Base-by-base conservation (phyloP, 345 rosid genomes). In the Cardamine resedifolia region DNA sequence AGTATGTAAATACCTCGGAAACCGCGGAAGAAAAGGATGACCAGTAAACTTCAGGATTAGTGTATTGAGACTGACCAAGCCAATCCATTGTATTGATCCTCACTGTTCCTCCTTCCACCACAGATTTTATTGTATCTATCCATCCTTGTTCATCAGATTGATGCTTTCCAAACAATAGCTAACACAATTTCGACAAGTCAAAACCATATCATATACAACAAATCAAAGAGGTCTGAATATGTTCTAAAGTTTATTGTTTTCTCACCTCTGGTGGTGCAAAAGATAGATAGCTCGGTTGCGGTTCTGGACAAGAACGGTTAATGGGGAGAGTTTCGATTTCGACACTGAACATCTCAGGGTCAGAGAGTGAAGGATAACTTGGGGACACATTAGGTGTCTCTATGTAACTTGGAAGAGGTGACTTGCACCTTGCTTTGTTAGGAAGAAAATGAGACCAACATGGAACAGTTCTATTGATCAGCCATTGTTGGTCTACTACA, bases 241-340 rank as follows among this genome's bases (percentile, higher is more conserved):
- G 34, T n/a, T 73, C 16, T 24, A 7, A 24, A 49, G 1, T 7
- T 56, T 1, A 30, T 73, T 47, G 39, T 2, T 65, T 65, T 45
- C n/a, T 71, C 78, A 92, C 96, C 92, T 92, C 98, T 36, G 96
- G 96, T 52, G 98, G 96, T 73, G 96, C 88, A 80, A 92, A 92
- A 28, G 96, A 90, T 59, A 92, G 79, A 77, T 85, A 90, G 76
- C 86, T 85, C 12, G 60, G 79, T 23, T 82, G 80, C 69, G 73
- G 76, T 56, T 66, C 74, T 20, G 58, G 45, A 68, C 61, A 71
- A 76, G 81, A 80, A 70, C 58, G 64, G 44, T 72, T 77, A 55
- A 3, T 6, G 19, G 84, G 82, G 2, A 84, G 86, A 76, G 87
- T 80, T 31, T 80, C 80, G 45, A 88, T 55, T 20, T 67, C 80